Base-by-base conservation (phyloP, 805 yeast genomes). In the Metschnikowia sp. region DNA sequence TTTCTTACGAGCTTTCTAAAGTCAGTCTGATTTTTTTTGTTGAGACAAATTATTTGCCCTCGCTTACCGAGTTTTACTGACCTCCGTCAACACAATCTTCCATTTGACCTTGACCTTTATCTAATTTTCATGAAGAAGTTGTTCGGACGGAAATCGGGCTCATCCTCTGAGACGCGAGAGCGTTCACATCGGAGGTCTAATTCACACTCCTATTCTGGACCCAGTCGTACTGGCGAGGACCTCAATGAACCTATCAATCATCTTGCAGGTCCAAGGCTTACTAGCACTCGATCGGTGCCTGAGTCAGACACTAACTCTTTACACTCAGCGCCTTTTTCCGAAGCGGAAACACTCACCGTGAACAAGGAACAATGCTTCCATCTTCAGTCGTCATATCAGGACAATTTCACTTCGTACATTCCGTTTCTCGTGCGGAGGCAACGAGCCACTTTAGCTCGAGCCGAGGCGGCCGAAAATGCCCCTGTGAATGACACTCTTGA, bases 361-460 rank as follows among this genome's bases (percentile, higher is more conserved):
- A 56, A 60, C 22, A 49, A 48, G 28, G 51, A 47, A 11, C 64
- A 62, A 12, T 55, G 67, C 15, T 51, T 62, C 34, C 69, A 68
- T 31, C 56, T 71, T n/a, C 77, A 71, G 55, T 63, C 58, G 0
- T 57, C 68, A 2, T 72, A 58, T 52, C 57, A 56, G 28, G 74
- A 65, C n/a, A 72, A 72, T 47, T 72, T 63, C 51, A 65, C 66
- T 10, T 52, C 58, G 30, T 72, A 70, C 51, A 51, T 69, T 8
- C 77, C 77, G 6, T 72, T 51, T 54, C 52, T 70, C n/a, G 40
- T 69, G n/a, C 54, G 74, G 31, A 60, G 65, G 31, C 40, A 59
- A 40, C 57, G 74, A 26, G 32, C 61, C 15, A 55, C 54, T 48
- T 39, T 13, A 19, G 31, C 15, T 18, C 36, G 19, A n/a, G 4